Percentiles rank a stretch among this genome's conserved stretches.
Evolutionary conservation across 768 basidiomycete species (phyloP).

Genomic region (Cystobasidium ongulense): DNA sequence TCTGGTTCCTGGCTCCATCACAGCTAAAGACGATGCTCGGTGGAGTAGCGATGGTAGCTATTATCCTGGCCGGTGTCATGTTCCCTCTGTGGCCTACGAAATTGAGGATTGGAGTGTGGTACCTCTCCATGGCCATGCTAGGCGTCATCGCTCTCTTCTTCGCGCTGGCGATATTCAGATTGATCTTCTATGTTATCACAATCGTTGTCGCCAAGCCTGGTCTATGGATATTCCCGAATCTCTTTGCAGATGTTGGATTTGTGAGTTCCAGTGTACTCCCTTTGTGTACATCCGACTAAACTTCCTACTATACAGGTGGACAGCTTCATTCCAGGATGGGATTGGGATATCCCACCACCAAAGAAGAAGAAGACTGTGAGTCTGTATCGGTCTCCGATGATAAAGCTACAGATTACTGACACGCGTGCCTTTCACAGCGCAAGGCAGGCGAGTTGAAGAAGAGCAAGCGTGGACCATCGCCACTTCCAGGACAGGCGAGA

Average conservation of each 20-base stretch:
- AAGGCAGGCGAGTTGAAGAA: background rate
- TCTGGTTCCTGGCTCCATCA: conserved; percentile 93
- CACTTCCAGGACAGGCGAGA: background rate
- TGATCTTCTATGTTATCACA: conserved; percentile 92
- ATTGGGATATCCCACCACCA: conserved; percentile 79
- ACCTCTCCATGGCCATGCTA: conserved; percentile 77
- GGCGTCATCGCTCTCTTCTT: conserved; percentile 85
- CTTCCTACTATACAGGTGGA: conserved; percentile 59
- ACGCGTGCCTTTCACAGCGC: conserved; percentile 5
- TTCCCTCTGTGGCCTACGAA: conserved; percentile 96
- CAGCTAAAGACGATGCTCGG: conserved; percentile 89
- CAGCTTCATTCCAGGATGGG: conserved; percentile 93
- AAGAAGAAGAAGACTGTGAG: conserved; percentile 52
- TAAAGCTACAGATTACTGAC: background rate
- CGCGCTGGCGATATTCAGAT: conserved; percentile 74
- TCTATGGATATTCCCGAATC: conserved; percentile 97
- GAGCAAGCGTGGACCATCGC: conserved; percentile 13
- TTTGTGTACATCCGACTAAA: background rate
- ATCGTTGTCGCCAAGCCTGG: conserved; percentile 74
- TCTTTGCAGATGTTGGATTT: conserved; percentile 97
- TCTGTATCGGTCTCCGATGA: too few relatives aligned
- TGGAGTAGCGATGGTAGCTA: conserved; percentile 76
- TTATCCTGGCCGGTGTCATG: conserved; percentile 96
- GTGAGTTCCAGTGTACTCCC: conserved; percentile 53
- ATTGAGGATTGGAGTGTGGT: conserved; percentile 90